A percentile compares a stretch with the other conserved stretches of the same genome.
These are phyloP conservation scores for Rehmannia glutinosa DNA, from an alignment of 257 asterid species.

Conservation along the genomic window DNA sequence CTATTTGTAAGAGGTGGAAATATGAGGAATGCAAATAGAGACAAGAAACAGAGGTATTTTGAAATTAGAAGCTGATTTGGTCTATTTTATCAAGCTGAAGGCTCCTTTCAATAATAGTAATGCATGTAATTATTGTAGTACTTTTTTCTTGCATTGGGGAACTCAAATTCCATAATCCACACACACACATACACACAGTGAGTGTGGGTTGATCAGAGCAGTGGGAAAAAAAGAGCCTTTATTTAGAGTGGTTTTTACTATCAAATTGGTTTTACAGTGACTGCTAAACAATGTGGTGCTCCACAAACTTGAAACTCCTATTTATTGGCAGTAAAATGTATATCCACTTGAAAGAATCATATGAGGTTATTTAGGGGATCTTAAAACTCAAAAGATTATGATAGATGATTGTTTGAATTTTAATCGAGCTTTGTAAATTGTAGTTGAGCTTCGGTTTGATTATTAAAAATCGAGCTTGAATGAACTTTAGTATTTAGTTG, in stretches of 20 bases:
- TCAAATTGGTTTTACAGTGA: constrained; percentile 33
- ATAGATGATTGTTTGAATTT: too few species aligned
- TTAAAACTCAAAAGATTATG: too few species aligned
- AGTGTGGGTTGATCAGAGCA: not conserved
- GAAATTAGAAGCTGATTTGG: constrained; percentile 13
- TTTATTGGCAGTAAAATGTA: not conserved
- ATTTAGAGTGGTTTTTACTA: constrained; percentile 28
- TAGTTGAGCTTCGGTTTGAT: too few species aligned
- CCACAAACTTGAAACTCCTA: constrained; percentile 1
- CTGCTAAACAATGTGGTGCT: constrained; percentile 11
- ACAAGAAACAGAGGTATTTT: constrained; percentile 17
- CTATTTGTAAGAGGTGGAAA: constrained; percentile 5
- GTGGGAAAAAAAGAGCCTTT: not conserved
- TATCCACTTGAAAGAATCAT: too few species aligned
- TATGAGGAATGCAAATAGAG: not conserved
- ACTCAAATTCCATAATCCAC: constrained; percentile 56
- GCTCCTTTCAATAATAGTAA: constrained; percentile 15
- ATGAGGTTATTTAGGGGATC: too few species aligned
- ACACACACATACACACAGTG: too few species aligned
- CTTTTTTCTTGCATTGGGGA: constrained; percentile 37
- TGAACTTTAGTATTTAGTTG: too few species aligned
- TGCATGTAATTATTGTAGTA: not conserved
- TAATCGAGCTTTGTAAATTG: too few species aligned
- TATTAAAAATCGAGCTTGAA: too few species aligned
- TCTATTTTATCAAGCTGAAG: constrained; percentile 7